Base-by-base conservation (phyloP, 2,329 filamentous ascomycete genomes). In the Fusarium chuoi region DNA sequence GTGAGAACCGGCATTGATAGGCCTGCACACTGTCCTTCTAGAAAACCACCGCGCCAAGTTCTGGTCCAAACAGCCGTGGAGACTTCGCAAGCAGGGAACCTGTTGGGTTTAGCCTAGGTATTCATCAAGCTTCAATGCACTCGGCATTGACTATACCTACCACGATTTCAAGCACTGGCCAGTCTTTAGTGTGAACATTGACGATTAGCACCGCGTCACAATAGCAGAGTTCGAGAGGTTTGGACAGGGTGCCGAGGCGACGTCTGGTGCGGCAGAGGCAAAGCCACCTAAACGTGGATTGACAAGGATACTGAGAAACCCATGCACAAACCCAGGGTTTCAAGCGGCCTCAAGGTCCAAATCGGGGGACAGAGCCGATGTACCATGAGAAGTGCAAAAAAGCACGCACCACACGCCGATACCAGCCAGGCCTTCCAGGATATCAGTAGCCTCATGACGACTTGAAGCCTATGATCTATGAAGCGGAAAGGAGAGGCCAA, bases 341-440 rank as follows among this genome's bases (percentile, higher is more conserved):
- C 45, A 59, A 55, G 45, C 77, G 74, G 77, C 30, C 51, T 70
- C 57, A 55, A 65, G 61, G 63, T 69, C 74, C 75, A 62, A 78
- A 78, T 76, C 62, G 59, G 74, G 77, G 49, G 70, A 44, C 36
- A 60, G 57, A 60, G 66, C 77, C 77, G 77, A 58, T 9, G 7
- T 36, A 36, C 67, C 45, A 63, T 65, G 58, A 71, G 63, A 58
- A 48, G 57, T 52, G 46, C 55, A 24, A 65, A 64, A 64, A 73
- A 70, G 75, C 74, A 75, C 72, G 68, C 57, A 66, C 77, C 77
- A 71, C 38, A 52, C 52, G 45, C 68, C 33, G 74, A 73, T 68
- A 68, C 70, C 68, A 70, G 66, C 67, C 51, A 69, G 54, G 62
- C 45, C 51, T 28, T 64, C 72, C 54, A 73, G 52, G 62, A 58